Evolutionary conservation across 345 rosid species (phyloP), one percentile per base, ranked within the genome.

Genomic region (Bruguiera gymnorhiza): DNA sequence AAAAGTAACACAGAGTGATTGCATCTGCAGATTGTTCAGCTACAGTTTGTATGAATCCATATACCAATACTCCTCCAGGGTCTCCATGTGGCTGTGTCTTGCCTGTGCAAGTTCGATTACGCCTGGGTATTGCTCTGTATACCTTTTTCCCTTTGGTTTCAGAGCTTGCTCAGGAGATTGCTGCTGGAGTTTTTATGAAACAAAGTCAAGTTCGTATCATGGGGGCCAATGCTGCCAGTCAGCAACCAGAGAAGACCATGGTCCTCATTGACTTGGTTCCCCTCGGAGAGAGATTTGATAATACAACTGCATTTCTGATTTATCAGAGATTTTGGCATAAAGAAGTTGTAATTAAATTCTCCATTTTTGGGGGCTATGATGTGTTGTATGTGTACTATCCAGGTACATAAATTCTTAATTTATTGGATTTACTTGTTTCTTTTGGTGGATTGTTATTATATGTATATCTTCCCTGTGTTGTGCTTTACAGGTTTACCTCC

Each of bases 141-240:
- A 89, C 91, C 74, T 95, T 95, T 87, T 95, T 95, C 80, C 99
- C 99, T 21, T 82, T 87, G 87, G 97, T 95, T 71, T 86, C 92
- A 16, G 96, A 91, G 80, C 85, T 95, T 46, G 97, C 99, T 50
- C 73, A 71, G 30, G 97, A 89, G 82, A 78, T 90, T 59, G 86
- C 96, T 53, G 80, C 86, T 19, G 97, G 99, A 23, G 91, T 90
- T 76, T 95, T 92, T 76, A 88, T 92, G 97, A 92, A 86, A 75
- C 96, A 89, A 78, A 89, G 99, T 74, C 99, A 95, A 83, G 99
- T 95, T 55, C 89, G 91, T 27, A 88, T 95, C 19, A 90, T 92
- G 80, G 99, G 97, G 66, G 99, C 99, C 51, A 92, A 85, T 60
- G 96, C 96, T 30, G 93, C 93, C 63, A 87, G 86, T 56, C 89